Base-by-base conservation (phyloP, 495 filamentous ascomycete species). In the Xylaria palmicola region DNA sequence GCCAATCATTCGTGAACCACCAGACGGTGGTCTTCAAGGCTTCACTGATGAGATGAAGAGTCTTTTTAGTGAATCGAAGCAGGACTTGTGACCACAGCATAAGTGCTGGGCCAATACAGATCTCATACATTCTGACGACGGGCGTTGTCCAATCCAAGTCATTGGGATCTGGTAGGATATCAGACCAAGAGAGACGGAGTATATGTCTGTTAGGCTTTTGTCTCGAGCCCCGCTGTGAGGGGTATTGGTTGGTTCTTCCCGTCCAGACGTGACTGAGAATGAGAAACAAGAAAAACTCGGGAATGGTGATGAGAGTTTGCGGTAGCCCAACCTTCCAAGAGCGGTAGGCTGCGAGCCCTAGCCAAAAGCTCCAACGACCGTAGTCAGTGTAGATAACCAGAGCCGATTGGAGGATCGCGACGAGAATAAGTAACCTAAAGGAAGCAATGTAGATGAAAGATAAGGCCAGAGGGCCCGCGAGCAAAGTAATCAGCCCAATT, bases 141-240 rank as follows among this genome's bases (percentile, higher is more conserved):
- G 52, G 53, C 19, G 39, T 32, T 8, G 34, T 27, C 37, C 53
- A 56, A 20, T 44, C 53, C 53, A 56, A 32, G 4, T 43, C 39
- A n/a, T n/a, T n/a, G n/a, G n/a, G n/a, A n/a, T n/a, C n/a, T n/a
- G n/a, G n/a, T n/a, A n/a, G n/a, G n/a, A n/a, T n/a, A n/a, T n/a
- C n/a, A n/a, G n/a, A n/a, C n/a, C n/a, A n/a, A n/a, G n/a, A n/a
- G n/a, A n/a, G n/a, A n/a, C n/a, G n/a, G n/a, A n/a, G n/a, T n/a
- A n/a, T n/a, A n/a, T n/a, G n/a, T n/a, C n/a, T n/a, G n/a, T n/a
- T n/a, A n/a, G n/a, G n/a, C n/a, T n/a, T n/a, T n/a, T n/a, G n/a
- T n/a, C n/a, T n/a, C n/a, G n/a, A n/a, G n/a, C n/a, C n/a, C n/a
- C n/a, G n/a, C n/a, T n/a, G n/a, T n/a, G n/a, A n/a, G n/a, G n/a